Base-by-base conservation (phyloP, 495 filamentous ascomycete genomes). In the Penicillium arizonense region DNA sequence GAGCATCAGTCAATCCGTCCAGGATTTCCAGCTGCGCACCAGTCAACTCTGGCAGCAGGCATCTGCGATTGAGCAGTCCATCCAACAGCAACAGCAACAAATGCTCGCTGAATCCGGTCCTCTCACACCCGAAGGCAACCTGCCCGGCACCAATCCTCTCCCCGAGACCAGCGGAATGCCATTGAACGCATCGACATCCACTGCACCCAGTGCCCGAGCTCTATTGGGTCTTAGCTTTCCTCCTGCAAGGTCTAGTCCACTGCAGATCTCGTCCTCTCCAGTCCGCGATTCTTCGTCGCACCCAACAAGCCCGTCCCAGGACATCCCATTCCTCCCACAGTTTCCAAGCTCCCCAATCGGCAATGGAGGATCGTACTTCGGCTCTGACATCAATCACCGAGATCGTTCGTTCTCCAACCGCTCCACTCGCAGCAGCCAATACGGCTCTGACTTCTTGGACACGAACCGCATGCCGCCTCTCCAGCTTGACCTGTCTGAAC, bases 41-140 rank as follows among this genome's bases (percentile, higher is more conserved):
- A 74, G 67, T 60, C 74, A 79, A 52, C 57, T 73, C 23, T 75
- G 71, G 72, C 75, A 80, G 34, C 77, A 82, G 57, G 71, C 71
- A 34, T 67, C 71, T 16, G 63, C 70, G 5, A 67, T 79, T 21
- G 76, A 79, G 52, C 72, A 76, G 48, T 70, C 73, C 2, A 74
- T 77, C 41, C 71, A 77, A 28, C 69, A 72, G 49, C 72, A 75
- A 45, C 65, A 71, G 54, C 77, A 76, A 52, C 65, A 71, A 32
- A 68, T 71, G 64, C 70, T 77, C 42, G 50, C 74, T 52, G 77
- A 77, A 13, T 66, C 73, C 38, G 76, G 69, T 33, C 70, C 73
- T 16, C 60, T 77, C 20, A 77, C 76, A 20, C 78, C 77, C 20
- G 78, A 81, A 53, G 76, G 74, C 14, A 72, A 74, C 40, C 52